A percentile compares a stretch with the other conserved stretches of the same genome.
Conservation (phyloP, 1,139 yeast species). For the Saccharomycopsis phalli region DNA sequence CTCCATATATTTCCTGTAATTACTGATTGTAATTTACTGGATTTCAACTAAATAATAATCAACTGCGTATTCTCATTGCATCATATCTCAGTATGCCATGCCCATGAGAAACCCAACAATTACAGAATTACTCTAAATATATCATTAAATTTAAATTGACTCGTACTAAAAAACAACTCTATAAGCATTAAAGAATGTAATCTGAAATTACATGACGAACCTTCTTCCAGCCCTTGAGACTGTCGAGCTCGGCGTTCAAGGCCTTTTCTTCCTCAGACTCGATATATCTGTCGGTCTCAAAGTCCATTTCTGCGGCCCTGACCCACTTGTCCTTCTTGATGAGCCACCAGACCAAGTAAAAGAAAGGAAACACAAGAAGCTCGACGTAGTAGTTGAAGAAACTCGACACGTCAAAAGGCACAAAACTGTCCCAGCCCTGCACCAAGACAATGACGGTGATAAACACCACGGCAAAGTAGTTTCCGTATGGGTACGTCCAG, state of each 20-base stretch:
- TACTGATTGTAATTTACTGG: no score
- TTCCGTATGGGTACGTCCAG: conserved; percentile 56
- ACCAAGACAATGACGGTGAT: conserved; percentile 42
- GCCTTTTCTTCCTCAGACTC: conserved; percentile 42
- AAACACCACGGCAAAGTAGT: conserved; percentile 43
- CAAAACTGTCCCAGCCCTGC: conserved; percentile 56
- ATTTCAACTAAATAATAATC: no score
- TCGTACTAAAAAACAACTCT: no score
- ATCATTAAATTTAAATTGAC: no score
- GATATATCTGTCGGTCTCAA: conserved; percentile 48
- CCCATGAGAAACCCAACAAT: no score
- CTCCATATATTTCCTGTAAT: no score
- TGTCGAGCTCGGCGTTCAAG: conserved; percentile 33
- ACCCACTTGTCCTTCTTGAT: conserved; percentile 40
- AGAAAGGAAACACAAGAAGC: conserved; percentile 38
- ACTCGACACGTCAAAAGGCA: conserved; percentile 45
- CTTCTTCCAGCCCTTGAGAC: conserved; percentile 40
- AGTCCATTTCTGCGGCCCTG: conserved; percentile 48
- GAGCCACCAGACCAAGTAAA: conserved; percentile 41
- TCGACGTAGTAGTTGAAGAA: conserved; percentile 44
- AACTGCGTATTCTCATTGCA: not conserved
- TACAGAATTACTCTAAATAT: no score
- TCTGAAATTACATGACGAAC: conserved; percentile 30
- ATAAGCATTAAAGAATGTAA: conserved; percentile 25
- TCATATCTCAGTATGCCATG: no score